These are phyloP conservation scores for Gossypium trilobum DNA, from an alignment of 441 rosid genomes.

Conservation along the genomic window DNA sequence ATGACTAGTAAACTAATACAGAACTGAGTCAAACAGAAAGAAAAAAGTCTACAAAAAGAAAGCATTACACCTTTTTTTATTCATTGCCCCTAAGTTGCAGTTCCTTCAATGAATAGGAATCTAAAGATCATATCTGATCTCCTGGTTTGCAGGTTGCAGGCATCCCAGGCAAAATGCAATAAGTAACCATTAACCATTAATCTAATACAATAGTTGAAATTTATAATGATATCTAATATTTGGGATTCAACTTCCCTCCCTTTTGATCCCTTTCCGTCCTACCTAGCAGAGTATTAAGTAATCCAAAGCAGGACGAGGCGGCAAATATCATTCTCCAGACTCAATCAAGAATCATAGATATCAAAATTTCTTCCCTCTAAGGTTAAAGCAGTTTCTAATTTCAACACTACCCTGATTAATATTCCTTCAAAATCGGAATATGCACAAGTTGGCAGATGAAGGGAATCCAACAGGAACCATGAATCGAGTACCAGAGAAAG, in stretches of 20 bases:
- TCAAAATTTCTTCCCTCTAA: not conserved
- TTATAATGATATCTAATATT: not conserved
- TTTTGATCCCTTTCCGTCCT: not conserved
- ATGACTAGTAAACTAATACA: not conserved
- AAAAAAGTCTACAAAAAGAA: not conserved
- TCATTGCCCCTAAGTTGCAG: not conserved
- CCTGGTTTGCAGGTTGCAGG: not conserved
- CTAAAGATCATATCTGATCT: not conserved
- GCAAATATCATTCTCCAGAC: not conserved
- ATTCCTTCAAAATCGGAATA: not conserved
- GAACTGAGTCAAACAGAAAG: not conserved
- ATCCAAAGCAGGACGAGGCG: not conserved
- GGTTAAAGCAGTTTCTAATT: not conserved
- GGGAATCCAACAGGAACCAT: not conserved
- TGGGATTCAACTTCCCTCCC: not conserved
- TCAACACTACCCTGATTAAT: not conserved
- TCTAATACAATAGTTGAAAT: not conserved
- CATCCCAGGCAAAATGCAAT: not conserved
- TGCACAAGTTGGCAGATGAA: constrained; percentile 10
- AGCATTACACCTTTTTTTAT: not conserved
- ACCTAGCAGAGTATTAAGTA: not conserved
- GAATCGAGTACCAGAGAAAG: not conserved
- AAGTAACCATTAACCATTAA: not conserved
- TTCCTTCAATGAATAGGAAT: not conserved
- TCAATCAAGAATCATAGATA: not conserved